phyloP scores from a whole-genome alignment of 768 basidiomycete species.

The Termitomyces sp. region DNA sequence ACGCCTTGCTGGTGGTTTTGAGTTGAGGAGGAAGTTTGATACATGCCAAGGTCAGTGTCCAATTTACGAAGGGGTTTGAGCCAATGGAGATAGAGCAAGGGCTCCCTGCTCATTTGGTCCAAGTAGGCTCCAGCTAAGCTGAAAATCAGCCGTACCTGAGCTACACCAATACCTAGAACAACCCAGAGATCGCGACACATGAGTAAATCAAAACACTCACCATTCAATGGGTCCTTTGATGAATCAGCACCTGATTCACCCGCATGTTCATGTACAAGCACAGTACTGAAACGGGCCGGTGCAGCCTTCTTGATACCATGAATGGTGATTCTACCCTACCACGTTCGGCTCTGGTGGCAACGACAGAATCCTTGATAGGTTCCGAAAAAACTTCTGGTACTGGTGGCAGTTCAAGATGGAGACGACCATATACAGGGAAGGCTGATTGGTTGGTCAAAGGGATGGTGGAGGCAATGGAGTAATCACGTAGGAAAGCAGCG shows the following conservation, averaged over 20 bases:
- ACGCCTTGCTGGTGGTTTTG: slow-evolving; percentile 13
- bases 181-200: too few relatives aligned
- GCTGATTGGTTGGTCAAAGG: too few relatives aligned
- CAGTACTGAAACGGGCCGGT: slow-evolving; percentile 21
- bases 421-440: too few relatives aligned
- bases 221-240: slow-evolving; percentile 3
- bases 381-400: slow-evolving; percentile 13
- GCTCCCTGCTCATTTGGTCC: slow-evolving; percentile 13
- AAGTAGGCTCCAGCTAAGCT: slow-evolving; percentile 16
- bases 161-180: slow-evolving; percentile 24
- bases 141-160: slow-evolving; percentile 28
- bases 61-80: slow-evolving; percentile 21
- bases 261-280: slow-evolving; percentile 16
- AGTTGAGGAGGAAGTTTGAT: slow-evolving; percentile 17
- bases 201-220: slow-evolving; percentile 1
- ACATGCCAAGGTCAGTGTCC: slow-evolving; percentile 17
- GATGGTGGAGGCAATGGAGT: too few relatives aligned
- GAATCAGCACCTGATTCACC: too few relatives aligned
- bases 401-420: too few relatives aligned
- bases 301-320: slow-evolving; percentile 18
- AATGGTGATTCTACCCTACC: slow-evolving; percentile 1
- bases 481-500: too few relatives aligned
- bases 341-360: slow-evolving; percentile 10
- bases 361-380: slow-evolving; percentile 10
- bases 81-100: slow-evolving; percentile 27